A percentile compares a stretch with the other conserved stretches of the same genome.
Conservation (phyloP, 148 eudicot genomes). For the Drosera capensis region DNA sequence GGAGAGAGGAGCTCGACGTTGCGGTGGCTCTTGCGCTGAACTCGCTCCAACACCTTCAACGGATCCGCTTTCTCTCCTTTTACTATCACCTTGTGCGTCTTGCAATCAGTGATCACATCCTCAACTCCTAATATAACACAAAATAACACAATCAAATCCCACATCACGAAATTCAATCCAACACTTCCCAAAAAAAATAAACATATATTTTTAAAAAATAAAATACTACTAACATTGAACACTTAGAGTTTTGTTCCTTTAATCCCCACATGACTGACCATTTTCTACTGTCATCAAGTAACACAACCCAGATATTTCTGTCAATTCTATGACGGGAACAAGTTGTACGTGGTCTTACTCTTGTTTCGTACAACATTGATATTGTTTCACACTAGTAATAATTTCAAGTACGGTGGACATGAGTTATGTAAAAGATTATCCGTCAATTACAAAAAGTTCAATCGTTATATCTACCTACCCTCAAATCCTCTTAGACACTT, state of each 20-base stretch:
- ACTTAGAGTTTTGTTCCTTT: neutral
- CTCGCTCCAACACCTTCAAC: constrained; percentile 55
- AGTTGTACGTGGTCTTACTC: too few relatives aligned
- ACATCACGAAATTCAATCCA: neutral
- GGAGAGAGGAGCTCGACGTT: constrained; percentile 84
- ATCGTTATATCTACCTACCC: constrained; percentile 19
- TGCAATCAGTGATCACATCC: constrained; percentile 76
- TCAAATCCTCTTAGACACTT: constrained; percentile 60
- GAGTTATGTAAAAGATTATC: neutral
- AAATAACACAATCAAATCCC: neutral
- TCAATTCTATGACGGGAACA: neutral
- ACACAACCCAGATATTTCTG: too few relatives aligned
- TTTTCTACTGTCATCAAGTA: too few relatives aligned
- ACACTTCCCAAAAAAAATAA: constrained; percentile 1
- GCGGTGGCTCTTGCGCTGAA: constrained; percentile 76
- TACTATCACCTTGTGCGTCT: constrained; percentile 73
- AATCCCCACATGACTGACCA: too few relatives aligned
- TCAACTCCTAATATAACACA: constrained; percentile 44
- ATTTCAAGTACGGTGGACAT: neutral
- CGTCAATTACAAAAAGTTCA: neutral
- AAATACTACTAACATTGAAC: neutral
- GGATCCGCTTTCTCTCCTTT: constrained; percentile 95
- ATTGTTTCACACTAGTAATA: too few relatives aligned
- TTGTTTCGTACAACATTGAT: too few relatives aligned
- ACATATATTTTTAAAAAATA: neutral